phyloP scores from a whole-genome alignment of 2,329 filamentous ascomycete species.

The Nothopassalora personata region DNA sequence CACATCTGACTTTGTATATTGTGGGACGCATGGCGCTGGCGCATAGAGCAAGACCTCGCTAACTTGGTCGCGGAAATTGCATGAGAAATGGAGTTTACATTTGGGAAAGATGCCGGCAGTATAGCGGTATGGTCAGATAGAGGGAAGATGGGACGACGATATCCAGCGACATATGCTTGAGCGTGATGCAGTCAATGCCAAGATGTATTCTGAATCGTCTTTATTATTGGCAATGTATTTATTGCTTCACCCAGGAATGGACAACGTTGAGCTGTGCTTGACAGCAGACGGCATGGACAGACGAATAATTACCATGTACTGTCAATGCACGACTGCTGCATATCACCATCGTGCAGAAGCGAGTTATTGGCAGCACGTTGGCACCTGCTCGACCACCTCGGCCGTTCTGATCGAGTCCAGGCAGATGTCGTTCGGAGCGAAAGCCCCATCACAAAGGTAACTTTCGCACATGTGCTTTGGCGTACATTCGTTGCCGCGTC shows the following conservation, averaged over 20 bases:
- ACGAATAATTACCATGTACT: neutral
- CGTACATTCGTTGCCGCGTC: neutral
- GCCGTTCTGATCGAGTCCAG: neutral
- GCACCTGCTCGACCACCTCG: neutral
- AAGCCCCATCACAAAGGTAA: neutral
- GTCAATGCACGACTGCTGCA: neutral
- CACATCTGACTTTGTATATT: conserved; percentile 1
- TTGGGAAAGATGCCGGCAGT: neutral
- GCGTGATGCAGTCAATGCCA: neutral
- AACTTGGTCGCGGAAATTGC: conserved; percentile 2
- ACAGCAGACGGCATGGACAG: neutral
- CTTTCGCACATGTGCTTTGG: neutral
- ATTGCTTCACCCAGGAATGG: neutral
- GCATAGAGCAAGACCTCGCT: conserved; percentile 8
- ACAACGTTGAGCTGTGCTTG: neutral
- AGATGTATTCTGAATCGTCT: neutral
- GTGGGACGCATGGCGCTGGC: conserved; percentile 11
- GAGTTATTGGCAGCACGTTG: neutral
- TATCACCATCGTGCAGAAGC: neutral
- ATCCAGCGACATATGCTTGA: neutral
- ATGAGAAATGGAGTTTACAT: neutral
- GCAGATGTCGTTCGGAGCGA: neutral
- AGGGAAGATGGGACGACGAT: neutral
- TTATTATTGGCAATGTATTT: neutral
- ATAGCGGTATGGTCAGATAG: neutral